A percentile compares a stretch with the other conserved stretches of the same genome.
phyloP scores from a whole-genome alignment of 352 stramenopile genomes.

The Globisporangium perplexum region DNA sequence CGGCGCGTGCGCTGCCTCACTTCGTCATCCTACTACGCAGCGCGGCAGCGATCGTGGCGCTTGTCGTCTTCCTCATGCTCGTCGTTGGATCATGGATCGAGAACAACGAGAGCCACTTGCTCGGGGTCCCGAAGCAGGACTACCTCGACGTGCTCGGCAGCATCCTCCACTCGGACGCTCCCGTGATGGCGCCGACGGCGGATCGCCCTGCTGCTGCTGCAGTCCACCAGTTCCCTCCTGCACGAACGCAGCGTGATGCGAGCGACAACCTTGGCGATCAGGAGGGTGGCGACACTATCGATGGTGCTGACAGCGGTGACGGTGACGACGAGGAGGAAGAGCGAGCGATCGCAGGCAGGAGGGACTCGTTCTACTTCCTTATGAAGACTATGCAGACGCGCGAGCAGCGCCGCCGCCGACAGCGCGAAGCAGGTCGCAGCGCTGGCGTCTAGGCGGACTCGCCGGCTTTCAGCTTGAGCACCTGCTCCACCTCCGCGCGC shows the following conservation, averaged over 20 bases:
- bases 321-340: conserved; percentile 11
- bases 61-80: conserved; percentile 44
- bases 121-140: conserved; percentile 55
- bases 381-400: conserved; percentile 43
- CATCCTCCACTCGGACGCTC: conserved; percentile 46
- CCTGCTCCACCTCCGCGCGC: conserved; percentile 47
- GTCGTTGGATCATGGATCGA: conserved; percentile 64
- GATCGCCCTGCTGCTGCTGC: neutral
- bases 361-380: conserved; percentile 82
- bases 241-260: neutral
- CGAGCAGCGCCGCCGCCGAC: conserved; percentile 3
- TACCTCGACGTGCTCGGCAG: conserved; percentile 58
- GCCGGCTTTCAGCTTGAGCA: conserved; percentile 19
- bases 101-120: conserved; percentile 66
- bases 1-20: too few relatives aligned
- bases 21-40: conserved; percentile 4
- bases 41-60: conserved; percentile 32
- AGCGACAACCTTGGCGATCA: neutral
- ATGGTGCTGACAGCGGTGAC: too few relatives aligned
- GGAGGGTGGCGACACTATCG: neutral
- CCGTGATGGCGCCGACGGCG: neutral
- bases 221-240: conserved; percentile 7
- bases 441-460: neutral
- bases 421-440: conserved; percentile 4
- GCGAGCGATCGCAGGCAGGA: conserved; percentile 34